phyloP scores from a whole-genome alignment of 768 basidiomycete species.

The Neoboletus magnificus region DNA sequence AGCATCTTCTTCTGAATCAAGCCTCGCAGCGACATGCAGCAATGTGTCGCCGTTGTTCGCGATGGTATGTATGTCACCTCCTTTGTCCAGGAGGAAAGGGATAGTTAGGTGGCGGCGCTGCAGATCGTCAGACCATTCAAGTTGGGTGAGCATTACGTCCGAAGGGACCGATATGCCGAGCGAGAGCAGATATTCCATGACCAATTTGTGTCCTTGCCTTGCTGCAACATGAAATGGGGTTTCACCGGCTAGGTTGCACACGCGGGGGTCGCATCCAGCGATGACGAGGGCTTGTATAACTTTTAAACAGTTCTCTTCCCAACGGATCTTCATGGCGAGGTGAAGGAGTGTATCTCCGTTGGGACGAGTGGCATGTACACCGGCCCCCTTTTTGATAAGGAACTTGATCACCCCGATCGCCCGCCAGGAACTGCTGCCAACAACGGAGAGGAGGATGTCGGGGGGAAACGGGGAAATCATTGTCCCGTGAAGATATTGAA shows the following conservation, averaged over 20 bases:
- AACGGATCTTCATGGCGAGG: neutral
- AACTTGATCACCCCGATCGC: neutral
- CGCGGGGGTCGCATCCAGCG: neutral
- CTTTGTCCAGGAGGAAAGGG: neutral
- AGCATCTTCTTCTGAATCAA: neutral
- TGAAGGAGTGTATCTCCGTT: neutral
- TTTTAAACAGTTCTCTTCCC: neutral
- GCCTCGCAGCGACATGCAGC: neutral
- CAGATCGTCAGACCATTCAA: neutral
- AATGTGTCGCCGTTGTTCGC: neutral
- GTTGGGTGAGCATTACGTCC: neutral
- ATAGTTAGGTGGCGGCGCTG: neutral
- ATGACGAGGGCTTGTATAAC: neutral
- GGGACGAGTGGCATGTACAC: neutral
- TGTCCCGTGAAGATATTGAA: neutral
- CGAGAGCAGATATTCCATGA: constrained; percentile 1
- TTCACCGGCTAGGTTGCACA: neutral
- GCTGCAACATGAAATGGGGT: neutral
- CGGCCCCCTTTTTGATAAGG: neutral
- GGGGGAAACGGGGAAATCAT: neutral
- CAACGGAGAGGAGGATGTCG: neutral
- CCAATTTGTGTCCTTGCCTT: accelerated
- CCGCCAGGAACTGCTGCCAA: too few relatives aligned
- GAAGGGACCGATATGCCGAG: neutral
- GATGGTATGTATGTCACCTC: neutral